phyloP scores from a whole-genome alignment of 805 yeast species.

The Scheffersomyces lignosus region DNA sequence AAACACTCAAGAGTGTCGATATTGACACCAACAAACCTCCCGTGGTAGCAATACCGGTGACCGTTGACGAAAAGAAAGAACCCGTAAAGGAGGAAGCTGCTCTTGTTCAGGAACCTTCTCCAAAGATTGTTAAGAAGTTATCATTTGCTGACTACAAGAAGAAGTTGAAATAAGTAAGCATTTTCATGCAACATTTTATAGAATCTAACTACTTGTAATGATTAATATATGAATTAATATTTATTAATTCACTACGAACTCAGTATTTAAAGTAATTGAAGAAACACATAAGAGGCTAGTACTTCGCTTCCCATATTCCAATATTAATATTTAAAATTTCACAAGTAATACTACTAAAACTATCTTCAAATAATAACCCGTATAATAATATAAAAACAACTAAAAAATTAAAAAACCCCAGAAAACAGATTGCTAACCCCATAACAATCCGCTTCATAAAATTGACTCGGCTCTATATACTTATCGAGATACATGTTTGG shows the following conservation, averaged over 20 bases:
- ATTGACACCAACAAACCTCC: not conserved
- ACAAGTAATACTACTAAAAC: too few species aligned
- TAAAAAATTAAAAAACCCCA: not conserved
- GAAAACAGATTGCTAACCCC: not conserved
- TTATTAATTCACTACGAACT: too few species aligned
- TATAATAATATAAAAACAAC: too few species aligned
- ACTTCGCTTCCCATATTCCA: too few species aligned
- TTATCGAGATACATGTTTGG: too few species aligned
- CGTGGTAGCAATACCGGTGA: not conserved
- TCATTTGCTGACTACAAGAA: slow-evolving; percentile 76
- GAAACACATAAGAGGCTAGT: too few species aligned
- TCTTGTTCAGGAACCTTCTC: slow-evolving; percentile 3
- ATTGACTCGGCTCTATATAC: not conserved
- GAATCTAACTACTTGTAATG: too few species aligned
- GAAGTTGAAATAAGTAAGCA: slow-evolving; percentile 49
- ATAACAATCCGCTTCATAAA: not conserved
- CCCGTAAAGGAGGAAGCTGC: not conserved
- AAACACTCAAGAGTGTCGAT: slow-evolving; percentile 1
- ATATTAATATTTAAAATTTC: too few species aligned
- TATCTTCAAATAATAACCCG: too few species aligned
- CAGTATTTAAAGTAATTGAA: too few species aligned
- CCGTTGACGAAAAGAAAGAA: slow-evolving; percentile 3
- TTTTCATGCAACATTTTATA: too few species aligned
- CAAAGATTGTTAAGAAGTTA: slow-evolving; percentile 49
- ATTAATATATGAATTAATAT: too few species aligned